Conservation (phyloP, 129 eudicot genomes). For the Silybum marianum region DNA sequence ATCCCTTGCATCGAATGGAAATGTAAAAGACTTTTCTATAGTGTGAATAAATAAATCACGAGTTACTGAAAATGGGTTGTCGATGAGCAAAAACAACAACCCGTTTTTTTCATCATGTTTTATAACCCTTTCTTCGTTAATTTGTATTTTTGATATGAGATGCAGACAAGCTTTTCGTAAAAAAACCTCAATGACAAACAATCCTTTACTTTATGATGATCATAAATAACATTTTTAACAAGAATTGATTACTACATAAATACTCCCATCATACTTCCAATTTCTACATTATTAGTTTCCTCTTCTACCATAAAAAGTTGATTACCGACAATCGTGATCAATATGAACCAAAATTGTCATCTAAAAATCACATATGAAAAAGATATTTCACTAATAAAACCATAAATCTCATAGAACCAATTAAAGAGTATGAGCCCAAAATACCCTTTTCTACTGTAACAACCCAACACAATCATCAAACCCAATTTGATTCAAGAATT, state of each 20-base stretch:
- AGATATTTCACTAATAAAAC: too few species aligned
- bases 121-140: background rate
- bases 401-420: too few species aligned
- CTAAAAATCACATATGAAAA: too few species aligned
- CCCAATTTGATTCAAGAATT: background rate
- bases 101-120: background rate
- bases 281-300: too few species aligned
- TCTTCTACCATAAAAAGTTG: too few species aligned
- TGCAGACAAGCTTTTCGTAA: background rate
- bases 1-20: conserved; percentile 4
- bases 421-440: too few species aligned
- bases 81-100: background rate
- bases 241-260: background rate
- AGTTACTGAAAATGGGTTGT: background rate
- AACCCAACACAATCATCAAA: background rate
- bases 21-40: background rate
- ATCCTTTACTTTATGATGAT: background rate
- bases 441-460: background rate
- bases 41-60: too few species aligned
- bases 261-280: too few species aligned
- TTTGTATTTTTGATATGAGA: background rate
- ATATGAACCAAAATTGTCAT: too few species aligned
- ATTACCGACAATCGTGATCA: too few species aligned
- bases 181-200: background rate
- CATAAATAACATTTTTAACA: background rate